Conservation (phyloP, 495 filamentous ascomycete genomes). For the Physcia stellaris region DNA sequence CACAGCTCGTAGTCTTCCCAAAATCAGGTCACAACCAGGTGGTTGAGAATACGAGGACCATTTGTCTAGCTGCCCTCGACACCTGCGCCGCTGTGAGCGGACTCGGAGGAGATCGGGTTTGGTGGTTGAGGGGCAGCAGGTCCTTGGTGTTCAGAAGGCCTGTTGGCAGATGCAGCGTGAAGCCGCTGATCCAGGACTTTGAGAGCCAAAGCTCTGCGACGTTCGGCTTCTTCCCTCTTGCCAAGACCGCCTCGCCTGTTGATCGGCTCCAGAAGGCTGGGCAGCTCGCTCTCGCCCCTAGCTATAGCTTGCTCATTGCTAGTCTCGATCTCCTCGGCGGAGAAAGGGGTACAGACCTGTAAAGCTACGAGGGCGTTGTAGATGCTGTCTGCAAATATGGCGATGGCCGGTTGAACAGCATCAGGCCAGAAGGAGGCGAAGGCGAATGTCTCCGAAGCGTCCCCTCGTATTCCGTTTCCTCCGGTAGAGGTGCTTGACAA, state of each 20-base stretch:
- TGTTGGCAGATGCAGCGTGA: slow-evolving; percentile 57
- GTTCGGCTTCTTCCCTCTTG: slow-evolving; percentile 79
- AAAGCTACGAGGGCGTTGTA: slow-evolving; percentile 62
- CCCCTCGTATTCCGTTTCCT: slow-evolving; percentile 48
- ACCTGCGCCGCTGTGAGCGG: too few species aligned
- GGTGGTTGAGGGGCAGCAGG: too few species aligned
- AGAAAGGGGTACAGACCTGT: slow-evolving; percentile 75
- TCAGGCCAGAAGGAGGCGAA: slow-evolving; percentile 95
- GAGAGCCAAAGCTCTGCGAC: slow-evolving; percentile 74
- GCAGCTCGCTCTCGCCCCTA: slow-evolving; percentile 53
- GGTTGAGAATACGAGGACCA: too few species aligned
- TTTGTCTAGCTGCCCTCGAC: too few species aligned
- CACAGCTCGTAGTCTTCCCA: too few species aligned
- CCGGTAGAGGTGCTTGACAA: slow-evolving; percentile 38
- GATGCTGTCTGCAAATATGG: slow-evolving; percentile 55
- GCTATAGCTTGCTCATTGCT: slow-evolving; percentile 59
- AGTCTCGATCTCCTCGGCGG: slow-evolving; percentile 66
- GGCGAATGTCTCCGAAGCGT: slow-evolving; percentile 89
- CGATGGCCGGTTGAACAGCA: slow-evolving; percentile 61
- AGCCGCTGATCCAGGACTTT: slow-evolving; percentile 86
- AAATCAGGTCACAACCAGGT: too few species aligned
- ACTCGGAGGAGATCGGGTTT: too few species aligned
- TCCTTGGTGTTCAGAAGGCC: slow-evolving; percentile 17
- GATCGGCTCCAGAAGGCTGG: slow-evolving; percentile 41
- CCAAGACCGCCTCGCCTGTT: slow-evolving; percentile 29